phyloP scores from a whole-genome alignment of 2,329 filamentous ascomycete species.

The Fusarium poae region DNA sequence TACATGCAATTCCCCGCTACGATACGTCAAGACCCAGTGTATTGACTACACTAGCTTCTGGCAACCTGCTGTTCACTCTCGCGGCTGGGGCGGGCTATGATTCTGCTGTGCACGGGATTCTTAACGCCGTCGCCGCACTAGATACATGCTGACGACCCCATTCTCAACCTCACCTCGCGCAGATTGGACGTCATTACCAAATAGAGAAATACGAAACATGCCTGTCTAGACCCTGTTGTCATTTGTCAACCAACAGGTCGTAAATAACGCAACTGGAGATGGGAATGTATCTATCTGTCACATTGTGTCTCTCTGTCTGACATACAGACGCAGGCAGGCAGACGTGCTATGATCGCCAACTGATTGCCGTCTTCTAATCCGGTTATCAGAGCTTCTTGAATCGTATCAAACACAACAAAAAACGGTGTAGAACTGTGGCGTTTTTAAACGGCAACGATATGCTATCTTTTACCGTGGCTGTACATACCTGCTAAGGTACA shows the following conservation, averaged over 20 bases:
- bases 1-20: slow-evolving; percentile 10
- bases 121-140: slow-evolving; percentile 45
- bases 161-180: slow-evolving; percentile 29
- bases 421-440: slow-evolving; percentile 32
- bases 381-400: slow-evolving; percentile 16
- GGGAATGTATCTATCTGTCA: slow-evolving; percentile 3
- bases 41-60: slow-evolving; percentile 26
- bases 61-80: slow-evolving; percentile 20
- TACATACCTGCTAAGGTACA: neutral
- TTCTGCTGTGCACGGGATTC: slow-evolving; percentile 22
- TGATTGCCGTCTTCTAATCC: slow-evolving; percentile 21
- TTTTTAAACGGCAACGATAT: slow-evolving; percentile 40
- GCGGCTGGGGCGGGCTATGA: slow-evolving; percentile 44
- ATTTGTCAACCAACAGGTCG: slow-evolving; percentile 28
- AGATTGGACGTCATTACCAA: slow-evolving; percentile 36
- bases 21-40: neutral
- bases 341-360: slow-evolving; percentile 18
- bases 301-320: slow-evolving; percentile 9
- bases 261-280: slow-evolving; percentile 39
- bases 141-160: slow-evolving; percentile 27
- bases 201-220: slow-evolving; percentile 27
- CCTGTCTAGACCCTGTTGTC: slow-evolving; percentile 16
- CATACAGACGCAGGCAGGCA: slow-evolving; percentile 5
- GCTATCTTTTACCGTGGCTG: neutral
- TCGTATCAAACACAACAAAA: slow-evolving; percentile 29